Conservation (phyloP, 2,329 filamentous ascomycete species). For the Pseudogymnoascus sp. region DNA sequence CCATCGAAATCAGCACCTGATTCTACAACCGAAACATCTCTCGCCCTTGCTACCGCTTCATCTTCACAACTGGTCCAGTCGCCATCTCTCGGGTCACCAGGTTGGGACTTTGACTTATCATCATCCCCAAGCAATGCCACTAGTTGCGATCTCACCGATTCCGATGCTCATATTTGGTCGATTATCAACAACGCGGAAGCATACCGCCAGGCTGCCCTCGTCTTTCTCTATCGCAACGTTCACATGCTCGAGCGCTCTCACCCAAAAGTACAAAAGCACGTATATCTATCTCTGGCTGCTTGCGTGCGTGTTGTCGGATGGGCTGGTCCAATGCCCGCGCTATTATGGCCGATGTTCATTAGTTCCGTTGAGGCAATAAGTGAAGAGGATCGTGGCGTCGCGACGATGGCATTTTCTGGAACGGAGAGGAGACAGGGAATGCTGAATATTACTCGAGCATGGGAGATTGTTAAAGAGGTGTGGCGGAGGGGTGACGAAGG, state of each 20-base stretch:
- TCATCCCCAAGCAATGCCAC: neutral
- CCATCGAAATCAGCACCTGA: neutral
- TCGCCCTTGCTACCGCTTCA: neutral
- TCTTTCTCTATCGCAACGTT: slow-evolving; percentile 35
- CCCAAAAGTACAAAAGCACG: slow-evolving; percentile 45
- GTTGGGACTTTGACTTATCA: slow-evolving; percentile 7
- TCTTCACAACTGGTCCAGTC: neutral
- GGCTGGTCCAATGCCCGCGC: slow-evolving; percentile 52
- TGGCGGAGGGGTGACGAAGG: slow-evolving; percentile 45
- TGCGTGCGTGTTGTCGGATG: slow-evolving; percentile 48
- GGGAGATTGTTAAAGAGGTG: slow-evolving; percentile 53
- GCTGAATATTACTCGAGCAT: slow-evolving; percentile 55
- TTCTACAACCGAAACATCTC: neutral
- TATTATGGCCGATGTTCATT: slow-evolving; percentile 58
- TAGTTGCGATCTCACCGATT: slow-evolving; percentile 4
- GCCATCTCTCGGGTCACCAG: neutral
- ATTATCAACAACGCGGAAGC: slow-evolving; percentile 40
- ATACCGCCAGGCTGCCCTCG: slow-evolving; percentile 40
- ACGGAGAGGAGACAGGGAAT: slow-evolving; percentile 53
- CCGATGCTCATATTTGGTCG: slow-evolving; percentile 23
- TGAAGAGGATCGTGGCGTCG: slow-evolving; percentile 42
- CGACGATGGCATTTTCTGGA: slow-evolving; percentile 43
- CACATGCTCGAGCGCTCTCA: slow-evolving; percentile 39
- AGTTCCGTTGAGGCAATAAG: slow-evolving; percentile 51
- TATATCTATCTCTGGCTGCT: slow-evolving; percentile 42